phyloP scores from a whole-genome alignment of 129 eudicot species.

The Smallanthus sonchifolius region DNA sequence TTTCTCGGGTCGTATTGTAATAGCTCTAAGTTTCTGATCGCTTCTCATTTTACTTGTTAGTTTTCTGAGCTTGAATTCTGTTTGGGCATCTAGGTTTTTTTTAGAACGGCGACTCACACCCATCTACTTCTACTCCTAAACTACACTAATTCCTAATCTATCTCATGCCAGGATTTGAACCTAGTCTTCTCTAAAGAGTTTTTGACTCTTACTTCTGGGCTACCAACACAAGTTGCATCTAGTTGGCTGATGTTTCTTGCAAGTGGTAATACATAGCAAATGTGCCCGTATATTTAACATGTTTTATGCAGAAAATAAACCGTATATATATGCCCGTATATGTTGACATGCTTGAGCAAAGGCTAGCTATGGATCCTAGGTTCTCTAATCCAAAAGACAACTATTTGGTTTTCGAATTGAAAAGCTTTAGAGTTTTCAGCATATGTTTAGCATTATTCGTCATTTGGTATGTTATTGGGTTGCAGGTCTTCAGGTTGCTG shows the following conservation, averaged over 20 bases:
- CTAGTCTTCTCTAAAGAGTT: too few species aligned
- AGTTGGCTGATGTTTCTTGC: background rate
- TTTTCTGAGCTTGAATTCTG: background rate
- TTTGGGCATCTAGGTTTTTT: background rate
- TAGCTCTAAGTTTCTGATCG: background rate
- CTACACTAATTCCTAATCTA: too few species aligned
- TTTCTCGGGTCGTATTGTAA: background rate
- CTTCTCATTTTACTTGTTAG: background rate
- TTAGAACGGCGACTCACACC: too few species aligned
- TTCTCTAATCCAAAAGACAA: background rate
- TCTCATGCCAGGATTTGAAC: too few species aligned
- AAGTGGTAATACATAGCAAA: background rate
- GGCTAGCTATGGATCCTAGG: background rate
- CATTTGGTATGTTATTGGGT: background rate
- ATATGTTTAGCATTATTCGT: background rate
- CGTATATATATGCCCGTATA: background rate
- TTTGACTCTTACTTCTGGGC: too few species aligned
- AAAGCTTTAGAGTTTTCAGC: background rate
- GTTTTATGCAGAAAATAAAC: background rate
- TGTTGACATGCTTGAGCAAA: background rate
- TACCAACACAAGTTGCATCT: background rate
- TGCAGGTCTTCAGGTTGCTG: background rate
- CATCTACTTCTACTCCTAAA: too few species aligned
- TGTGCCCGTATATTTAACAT: background rate
- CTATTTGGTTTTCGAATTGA: background rate